Base-by-base conservation (phyloP, 2,329 filamentous ascomycete genomes). In the Immersiporthe knoxdaviesiana region DNA sequence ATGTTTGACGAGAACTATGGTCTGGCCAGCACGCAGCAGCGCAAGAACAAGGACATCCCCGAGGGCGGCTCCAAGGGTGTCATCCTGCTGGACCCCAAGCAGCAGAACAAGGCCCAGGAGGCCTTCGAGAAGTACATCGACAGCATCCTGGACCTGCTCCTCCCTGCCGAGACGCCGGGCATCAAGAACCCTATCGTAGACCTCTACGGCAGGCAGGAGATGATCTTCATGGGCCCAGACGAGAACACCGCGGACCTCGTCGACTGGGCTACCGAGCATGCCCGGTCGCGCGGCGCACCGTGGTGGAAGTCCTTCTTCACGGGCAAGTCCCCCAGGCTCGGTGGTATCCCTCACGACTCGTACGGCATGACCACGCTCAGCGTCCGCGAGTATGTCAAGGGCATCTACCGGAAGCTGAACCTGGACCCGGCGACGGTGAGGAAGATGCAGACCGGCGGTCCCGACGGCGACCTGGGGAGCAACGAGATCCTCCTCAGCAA, bases 301-400 rank as follows among this genome's bases (percentile, higher is more conserved):
- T 99, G 95, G 93, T 99, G 96, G 96, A 99, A 99, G 86, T 99
- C 96, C 0, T 99, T 99, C 88, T 99, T 99, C 86, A 99, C 96
- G 2, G 96, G 96, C 77, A 99, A 99, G 87, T 97, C 93, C 74
- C 96, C 94, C 66, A 96, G 92, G 81, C 87, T 99, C 18, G 96
- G 96, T 72, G 96, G 96, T 78, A 99, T 99, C 74, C 96, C 96
- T 50, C 96, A 99, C 81, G 96, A 99, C 79, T 83, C 85, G 54
- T 99, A 99, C 77, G 96, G 96, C 76, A 99, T 99, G 96, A 99
- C 96, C 0, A 98, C 96, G 0, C 83, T 98, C 68, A 97, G 94
- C 7, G 95, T 99, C 63, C 93, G 96, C 60, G 93, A 99, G 81
- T 99, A 97, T 75, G 92, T 99, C 73, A 89, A 94, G 76, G 96